Evolutionary conservation across 1,284 basidiomycete genomes (phyloP), one percentile per base, ranked within the genome.

Genomic region (Gomphus bonarii): DNA sequence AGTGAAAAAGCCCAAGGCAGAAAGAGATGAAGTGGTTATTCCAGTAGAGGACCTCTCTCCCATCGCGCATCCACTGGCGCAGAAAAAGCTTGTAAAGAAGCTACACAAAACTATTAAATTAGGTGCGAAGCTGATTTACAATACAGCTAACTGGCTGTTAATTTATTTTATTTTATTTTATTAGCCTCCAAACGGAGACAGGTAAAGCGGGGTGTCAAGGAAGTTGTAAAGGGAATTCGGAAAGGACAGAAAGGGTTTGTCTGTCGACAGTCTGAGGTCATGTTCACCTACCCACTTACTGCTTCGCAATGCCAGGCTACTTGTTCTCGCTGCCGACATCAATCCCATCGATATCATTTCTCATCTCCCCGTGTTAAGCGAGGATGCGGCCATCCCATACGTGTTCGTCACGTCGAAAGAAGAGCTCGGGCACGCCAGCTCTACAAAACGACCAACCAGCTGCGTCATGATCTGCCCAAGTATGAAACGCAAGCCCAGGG

Each of bases 281-380:
- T 35, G 50, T 28, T 58, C 54, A 42, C 40, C 18, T 46, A 57
- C 58, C 36, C n/a, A 44, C 22, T 25, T 2, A 25, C 25, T 25
- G 25, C 25, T 25, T 25, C 25, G 30, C 20, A 50, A 33, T 59
- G 58, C 28, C 22, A 93, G 91, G 18, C 76, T 99, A 25, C 82
- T 99, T 47, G 76, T 99, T 57, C 82, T 99, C 58, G 97, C 97
- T 4, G 95, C 89, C 44, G 97, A 99, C 72, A 99, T 99, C 68
- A 95, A 90, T 50, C 97, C 97, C 25, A 88, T 99, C 65, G 97
- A 99, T 72, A 97, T 99, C 64, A 90, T 99, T 64, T 95, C 93
- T 22, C 97, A 99, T 73, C 79, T 99, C 57, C 97, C 97, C 14
- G 77, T 98, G 33, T 76, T 99, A 65, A 89, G 91, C 58, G 97